A percentile compares a stretch with the other conserved stretches of the same genome.
Conservation (phyloP, 495 filamentous ascomycete genomes). For the Trichoderma asperelloides region DNA sequence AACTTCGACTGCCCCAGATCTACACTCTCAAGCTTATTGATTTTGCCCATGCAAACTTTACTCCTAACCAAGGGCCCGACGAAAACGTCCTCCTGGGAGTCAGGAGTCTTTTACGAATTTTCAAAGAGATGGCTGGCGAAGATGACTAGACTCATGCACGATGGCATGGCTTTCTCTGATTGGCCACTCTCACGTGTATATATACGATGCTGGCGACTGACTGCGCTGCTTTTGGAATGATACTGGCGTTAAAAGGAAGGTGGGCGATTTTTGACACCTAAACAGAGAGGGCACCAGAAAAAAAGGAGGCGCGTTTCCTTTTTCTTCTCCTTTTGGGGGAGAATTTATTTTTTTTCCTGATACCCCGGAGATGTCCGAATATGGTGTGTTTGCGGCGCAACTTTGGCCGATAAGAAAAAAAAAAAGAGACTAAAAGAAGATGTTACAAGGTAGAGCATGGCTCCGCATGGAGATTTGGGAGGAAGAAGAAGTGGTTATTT, state of each 20-base stretch:
- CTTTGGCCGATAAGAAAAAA: too few relatives aligned
- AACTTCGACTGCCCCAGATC: constrained; percentile 58
- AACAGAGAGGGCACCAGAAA: neutral
- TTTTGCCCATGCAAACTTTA: constrained; percentile 90
- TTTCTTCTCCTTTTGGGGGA: neutral
- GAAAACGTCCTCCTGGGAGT: constrained; percentile 76
- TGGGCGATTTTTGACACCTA: neutral
- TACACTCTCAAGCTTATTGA: constrained; percentile 86
- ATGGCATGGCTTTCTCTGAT: constrained; percentile 3
- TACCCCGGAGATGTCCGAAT: constrained; percentile 1
- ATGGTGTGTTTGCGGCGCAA: neutral
- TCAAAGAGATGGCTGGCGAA: constrained; percentile 47
- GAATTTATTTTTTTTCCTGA: neutral
- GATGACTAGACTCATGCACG: constrained; percentile 5
- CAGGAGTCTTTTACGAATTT: constrained; percentile 59
- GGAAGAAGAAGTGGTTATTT: neutral
- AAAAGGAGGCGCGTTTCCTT: neutral
- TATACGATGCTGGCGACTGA: neutral
- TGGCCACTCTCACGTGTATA: neutral
- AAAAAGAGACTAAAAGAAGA: neutral
- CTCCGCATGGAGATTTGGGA: neutral
- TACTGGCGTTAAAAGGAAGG: neutral
- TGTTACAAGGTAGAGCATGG: neutral
- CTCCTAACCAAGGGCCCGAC: constrained; percentile 76
- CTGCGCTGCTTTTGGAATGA: neutral